Conservation (phyloP, 768 basidiomycete species). For the Astraeus odoratus region DNA sequence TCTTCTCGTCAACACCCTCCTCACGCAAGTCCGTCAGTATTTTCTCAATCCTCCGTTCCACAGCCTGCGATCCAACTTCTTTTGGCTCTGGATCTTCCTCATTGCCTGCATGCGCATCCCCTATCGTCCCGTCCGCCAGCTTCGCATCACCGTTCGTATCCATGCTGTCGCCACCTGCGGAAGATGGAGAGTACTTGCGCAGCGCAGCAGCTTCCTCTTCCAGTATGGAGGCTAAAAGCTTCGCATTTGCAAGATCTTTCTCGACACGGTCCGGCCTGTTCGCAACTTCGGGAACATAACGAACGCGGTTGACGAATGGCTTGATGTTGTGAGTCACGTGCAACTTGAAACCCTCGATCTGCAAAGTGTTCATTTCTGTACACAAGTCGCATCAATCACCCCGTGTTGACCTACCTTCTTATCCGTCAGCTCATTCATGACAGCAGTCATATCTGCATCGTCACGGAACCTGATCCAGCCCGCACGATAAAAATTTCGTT, state of each 20-base stretch:
- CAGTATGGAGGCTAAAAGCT: conserved; percentile 60
- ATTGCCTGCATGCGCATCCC: conserved; percentile 30
- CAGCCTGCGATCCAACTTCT: conserved; percentile 67
- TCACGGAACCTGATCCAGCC: conserved; percentile 88
- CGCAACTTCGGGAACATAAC: conserved; percentile 77
- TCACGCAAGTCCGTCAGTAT: conserved; percentile 64
- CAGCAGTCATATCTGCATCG: conserved; percentile 72
- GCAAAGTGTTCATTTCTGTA: conserved; percentile 7
- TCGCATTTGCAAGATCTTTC: conserved; percentile 76
- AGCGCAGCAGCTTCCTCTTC: conserved; percentile 63
- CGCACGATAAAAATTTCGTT: conserved; percentile 89
- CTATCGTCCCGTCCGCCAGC: conserved; percentile 25
- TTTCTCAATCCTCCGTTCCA: conserved; percentile 77
- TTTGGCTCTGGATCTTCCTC: conserved; percentile 45
- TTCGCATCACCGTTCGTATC: conserved; percentile 24
- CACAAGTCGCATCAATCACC: not conserved
- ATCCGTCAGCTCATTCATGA: conserved; percentile 70
- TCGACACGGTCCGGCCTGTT: conserved; percentile 73
- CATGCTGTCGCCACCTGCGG: conserved; percentile 12
- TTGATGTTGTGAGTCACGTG: conserved; percentile 79
- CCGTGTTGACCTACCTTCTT: conserved; percentile 56
- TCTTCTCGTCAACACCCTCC: conserved; percentile 62
- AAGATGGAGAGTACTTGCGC: conserved; percentile 30
- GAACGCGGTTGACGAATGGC: conserved; percentile 71
- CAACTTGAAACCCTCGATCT: conserved; percentile 95